These are phyloP conservation scores for Mucor circinelloides DNA, from an alignment of 371 early-diverging fungal species.

Conservation along the genomic window DNA sequence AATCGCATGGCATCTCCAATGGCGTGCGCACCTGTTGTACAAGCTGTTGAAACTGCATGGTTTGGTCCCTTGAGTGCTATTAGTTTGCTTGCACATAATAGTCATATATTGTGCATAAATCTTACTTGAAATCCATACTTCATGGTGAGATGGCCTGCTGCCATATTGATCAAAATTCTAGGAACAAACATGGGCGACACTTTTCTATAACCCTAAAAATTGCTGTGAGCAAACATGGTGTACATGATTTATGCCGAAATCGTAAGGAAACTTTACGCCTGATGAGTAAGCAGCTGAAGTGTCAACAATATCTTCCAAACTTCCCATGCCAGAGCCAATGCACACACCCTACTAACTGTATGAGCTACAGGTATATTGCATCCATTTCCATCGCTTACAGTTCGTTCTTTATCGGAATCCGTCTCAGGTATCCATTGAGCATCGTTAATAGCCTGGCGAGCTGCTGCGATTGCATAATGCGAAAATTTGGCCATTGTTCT, in stretches of 20 bases:
- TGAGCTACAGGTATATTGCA: not conserved
- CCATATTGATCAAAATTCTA: conserved; percentile 89
- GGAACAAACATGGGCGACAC: conserved; percentile 94
- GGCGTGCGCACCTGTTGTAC: conserved; percentile 94
- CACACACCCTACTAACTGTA: conserved; percentile 71
- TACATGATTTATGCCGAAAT: not conserved
- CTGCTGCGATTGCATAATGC: conserved; percentile 86
- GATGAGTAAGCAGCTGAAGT: conserved; percentile 57
- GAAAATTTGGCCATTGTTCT: conserved; percentile 82
- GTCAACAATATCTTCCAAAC: conserved; percentile 80
- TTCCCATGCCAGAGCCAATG: conserved; percentile 92
- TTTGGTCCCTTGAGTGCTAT: conserved; percentile 76
- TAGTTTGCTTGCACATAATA: not conserved
- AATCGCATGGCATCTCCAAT: conserved; percentile 93
- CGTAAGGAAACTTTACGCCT: conserved; percentile 42
- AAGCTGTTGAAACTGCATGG: conserved; percentile 91
- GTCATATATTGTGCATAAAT: not conserved
- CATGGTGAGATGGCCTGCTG: conserved; percentile 92
- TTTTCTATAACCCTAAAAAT: conserved; percentile 67
- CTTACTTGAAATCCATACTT: conserved; percentile 78
- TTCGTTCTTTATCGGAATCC: conserved; percentile 61
- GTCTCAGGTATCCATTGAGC: conserved; percentile 68
- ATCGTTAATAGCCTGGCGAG: conserved; percentile 85
- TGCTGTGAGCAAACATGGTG: too few species aligned
- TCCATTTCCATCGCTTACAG: conserved; percentile 31